Evolutionary conservation across 495 filamentous ascomycete genomes (phyloP).

Genomic region (Tuber indicum): DNA sequence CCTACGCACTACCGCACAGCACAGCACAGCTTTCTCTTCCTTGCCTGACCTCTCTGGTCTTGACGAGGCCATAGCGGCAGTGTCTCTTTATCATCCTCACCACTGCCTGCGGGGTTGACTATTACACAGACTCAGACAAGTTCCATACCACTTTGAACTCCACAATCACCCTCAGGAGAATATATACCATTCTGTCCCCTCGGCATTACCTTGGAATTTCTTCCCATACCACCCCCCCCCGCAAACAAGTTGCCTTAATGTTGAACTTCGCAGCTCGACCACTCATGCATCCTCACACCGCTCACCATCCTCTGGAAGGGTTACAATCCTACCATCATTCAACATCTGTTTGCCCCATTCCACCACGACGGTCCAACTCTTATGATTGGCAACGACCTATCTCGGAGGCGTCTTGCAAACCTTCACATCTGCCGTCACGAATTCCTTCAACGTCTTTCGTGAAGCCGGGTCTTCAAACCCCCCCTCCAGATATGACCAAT

Average conservation of each 20-base stretch:
- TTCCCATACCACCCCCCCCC: constrained; percentile 29
- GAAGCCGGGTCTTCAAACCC: constrained; percentile 37
- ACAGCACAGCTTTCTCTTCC: constrained; percentile 30
- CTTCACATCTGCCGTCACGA: constrained; percentile 18
- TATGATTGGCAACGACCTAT: not conserved
- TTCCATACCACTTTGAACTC: not conserved
- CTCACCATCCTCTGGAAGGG: constrained; percentile 37
- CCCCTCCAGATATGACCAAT: constrained; percentile 39
- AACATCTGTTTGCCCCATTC: not conserved
- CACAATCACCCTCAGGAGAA: not conserved
- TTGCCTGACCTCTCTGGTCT: constrained; percentile 35
- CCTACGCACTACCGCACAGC: constrained; percentile 16
- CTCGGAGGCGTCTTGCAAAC: constrained; percentile 1
- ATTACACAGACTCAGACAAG: not conserved
- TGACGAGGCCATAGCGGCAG: constrained; percentile 39
- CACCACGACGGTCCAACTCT: not conserved
- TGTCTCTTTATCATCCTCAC: constrained; percentile 37
- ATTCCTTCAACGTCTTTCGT: constrained; percentile 21
- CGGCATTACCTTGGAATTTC: constrained; percentile 34
- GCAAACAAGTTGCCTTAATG: constrained; percentile 27
- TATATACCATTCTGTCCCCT: constrained; percentile 15
- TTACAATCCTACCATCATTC: constrained; percentile 22
- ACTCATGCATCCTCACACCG: constrained; percentile 36
- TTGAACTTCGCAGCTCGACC: constrained; percentile 37
- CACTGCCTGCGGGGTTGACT: constrained; percentile 34